phyloP scores from a whole-genome alignment of 441 rosid species.

The Geranium incanum region DNA sequence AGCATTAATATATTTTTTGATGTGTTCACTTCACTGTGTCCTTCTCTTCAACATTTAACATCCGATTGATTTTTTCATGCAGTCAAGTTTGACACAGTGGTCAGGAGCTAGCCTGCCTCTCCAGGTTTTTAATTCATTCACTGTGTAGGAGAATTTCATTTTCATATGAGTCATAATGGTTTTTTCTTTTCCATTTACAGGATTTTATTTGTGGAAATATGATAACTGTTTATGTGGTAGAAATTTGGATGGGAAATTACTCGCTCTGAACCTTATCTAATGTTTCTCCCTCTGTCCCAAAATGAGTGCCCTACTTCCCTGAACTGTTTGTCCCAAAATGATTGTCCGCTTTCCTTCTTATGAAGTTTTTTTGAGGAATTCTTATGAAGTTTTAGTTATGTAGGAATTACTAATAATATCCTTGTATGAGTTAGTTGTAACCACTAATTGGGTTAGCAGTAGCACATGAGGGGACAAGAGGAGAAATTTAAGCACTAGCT shows the following conservation, averaged over 20 bases:
- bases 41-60: constrained; percentile 13
- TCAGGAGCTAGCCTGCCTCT: constrained; percentile 95
- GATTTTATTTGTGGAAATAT: background rate
- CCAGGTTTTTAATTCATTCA: constrained; percentile 47
- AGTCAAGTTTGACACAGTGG: constrained; percentile 93
- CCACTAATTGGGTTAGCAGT: too few species aligned
- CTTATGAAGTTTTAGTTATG: too few species aligned
- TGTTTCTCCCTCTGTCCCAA: background rate
- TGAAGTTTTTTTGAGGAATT: too few species aligned
- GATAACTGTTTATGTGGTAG: background rate
- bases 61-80: constrained; percentile 30
- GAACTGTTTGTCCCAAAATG: too few species aligned
- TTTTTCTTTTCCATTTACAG: background rate
- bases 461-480: too few species aligned
- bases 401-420: too few species aligned
- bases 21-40: constrained; percentile 17
- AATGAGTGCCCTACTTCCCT: too few species aligned
- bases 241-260: background rate
- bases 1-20: constrained; percentile 10
- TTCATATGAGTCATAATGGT: background rate
- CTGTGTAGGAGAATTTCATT: background rate
- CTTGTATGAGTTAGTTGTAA: too few species aligned
- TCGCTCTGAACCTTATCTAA: background rate
- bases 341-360: too few species aligned
- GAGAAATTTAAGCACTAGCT: too few species aligned